Percentiles rank a stretch among this genome's conserved stretches.
These are phyloP conservation scores for Rhododendron ferrugineum DNA, from an alignment of 148 eudicot genomes.

Conservation along the genomic window DNA sequence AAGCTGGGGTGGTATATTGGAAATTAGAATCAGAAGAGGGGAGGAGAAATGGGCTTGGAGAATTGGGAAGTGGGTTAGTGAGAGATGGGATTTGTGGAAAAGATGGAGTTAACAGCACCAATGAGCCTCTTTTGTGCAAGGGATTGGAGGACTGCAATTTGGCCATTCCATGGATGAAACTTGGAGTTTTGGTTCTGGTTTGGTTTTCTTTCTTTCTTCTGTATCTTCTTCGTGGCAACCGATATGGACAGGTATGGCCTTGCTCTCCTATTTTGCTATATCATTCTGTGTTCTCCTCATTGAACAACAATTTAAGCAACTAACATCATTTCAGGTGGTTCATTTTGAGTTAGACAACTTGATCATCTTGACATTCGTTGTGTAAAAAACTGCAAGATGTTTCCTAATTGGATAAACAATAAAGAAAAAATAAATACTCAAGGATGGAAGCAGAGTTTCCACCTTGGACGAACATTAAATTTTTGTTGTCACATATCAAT, in stretches of 20 bases:
- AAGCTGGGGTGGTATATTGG: slow-evolving; percentile 44
- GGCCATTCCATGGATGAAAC: slow-evolving; percentile 41
- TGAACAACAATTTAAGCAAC: background rate
- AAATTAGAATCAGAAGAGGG: slow-evolving; percentile 37
- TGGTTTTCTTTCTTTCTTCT: slow-evolving; percentile 49
- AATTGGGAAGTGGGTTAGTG: slow-evolving; percentile 16
- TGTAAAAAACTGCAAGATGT: background rate
- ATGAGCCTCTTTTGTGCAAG: slow-evolving; percentile 26
- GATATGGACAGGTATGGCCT: slow-evolving; percentile 42
- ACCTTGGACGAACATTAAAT: background rate
- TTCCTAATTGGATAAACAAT: background rate
- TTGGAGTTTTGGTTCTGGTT: slow-evolving; percentile 33
- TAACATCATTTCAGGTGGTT: background rate
- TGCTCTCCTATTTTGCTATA: background rate
- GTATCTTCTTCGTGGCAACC: slow-evolving; percentile 48
- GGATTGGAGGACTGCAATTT: slow-evolving; percentile 7
- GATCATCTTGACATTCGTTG: background rate
- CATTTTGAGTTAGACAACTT: background rate
- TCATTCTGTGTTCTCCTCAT: background rate
- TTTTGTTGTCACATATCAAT: background rate
- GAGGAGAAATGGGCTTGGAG: slow-evolving; percentile 8
- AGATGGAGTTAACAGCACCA: slow-evolving; percentile 12
- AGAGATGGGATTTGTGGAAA: slow-evolving; percentile 5
- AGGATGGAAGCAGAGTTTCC: background rate
- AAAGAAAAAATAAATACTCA: background rate